Evolutionary conservation across 768 basidiomycete genomes (phyloP), one percentile per base, ranked within the genome.

Genomic region (Mycena maculata): DNA sequence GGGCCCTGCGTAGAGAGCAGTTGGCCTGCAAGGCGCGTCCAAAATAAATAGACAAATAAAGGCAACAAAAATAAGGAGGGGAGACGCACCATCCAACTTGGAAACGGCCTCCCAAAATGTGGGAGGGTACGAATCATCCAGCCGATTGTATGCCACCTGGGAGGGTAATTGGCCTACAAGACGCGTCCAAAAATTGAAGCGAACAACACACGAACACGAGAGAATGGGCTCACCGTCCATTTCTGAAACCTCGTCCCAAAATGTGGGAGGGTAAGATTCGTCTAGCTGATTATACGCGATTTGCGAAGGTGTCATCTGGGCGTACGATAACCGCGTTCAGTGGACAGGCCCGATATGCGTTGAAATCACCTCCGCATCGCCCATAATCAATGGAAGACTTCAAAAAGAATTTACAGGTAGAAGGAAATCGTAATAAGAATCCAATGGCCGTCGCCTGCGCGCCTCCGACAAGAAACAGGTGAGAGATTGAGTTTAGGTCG

Each of bases 21-120:
- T 22, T 58, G 62, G 8, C 31, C 63, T 65, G 15, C 20, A n/a
- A n/a, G 49, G 25, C 63, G 63, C 63, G 63, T 65, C 49, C 57
- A 33, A 38, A n/a, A 22, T n/a, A n/a, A n/a, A n/a, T n/a, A n/a
- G n/a, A n/a, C n/a, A n/a, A n/a, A n/a, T n/a, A n/a, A n/a, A n/a
- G n/a, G n/a, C n/a, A n/a, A n/a, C n/a, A n/a, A n/a, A n/a, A n/a
- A n/a, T n/a, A n/a, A n/a, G n/a, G n/a, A n/a, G n/a, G n/a, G n/a
- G n/a, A n/a, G n/a, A n/a, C n/a, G n/a, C n/a, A n/a, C n/a, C n/a
- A n/a, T n/a, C n/a, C n/a, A n/a, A n/a, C n/a, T n/a, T n/a, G n/a
- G n/a, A n/a, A n/a, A n/a, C n/a, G n/a, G n/a, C n/a, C n/a, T n/a
- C n/a, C n/a, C n/a, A n/a, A n/a, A n/a, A n/a, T n/a, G n/a, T n/a